A percentile compares a stretch with the other conserved stretches of the same genome.
These are phyloP conservation scores for Cetraspora pellucida DNA, from an alignment of 192 early-diverging fungal genomes.

Conservation along the genomic window DNA sequence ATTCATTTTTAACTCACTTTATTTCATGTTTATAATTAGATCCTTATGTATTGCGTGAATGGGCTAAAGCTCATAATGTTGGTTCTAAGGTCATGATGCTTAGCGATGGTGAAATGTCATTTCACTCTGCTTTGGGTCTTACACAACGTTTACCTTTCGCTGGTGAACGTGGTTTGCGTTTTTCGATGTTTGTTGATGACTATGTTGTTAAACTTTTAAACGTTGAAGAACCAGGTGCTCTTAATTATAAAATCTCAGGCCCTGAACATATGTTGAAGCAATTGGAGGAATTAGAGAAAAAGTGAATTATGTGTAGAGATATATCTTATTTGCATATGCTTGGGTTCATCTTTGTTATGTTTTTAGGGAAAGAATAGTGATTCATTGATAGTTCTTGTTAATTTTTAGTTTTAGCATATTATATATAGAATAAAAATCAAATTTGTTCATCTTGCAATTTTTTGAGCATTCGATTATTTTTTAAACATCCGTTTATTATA, in stretches of 20 bases:
- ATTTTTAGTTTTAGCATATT: too few species aligned
- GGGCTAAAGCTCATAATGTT: background rate
- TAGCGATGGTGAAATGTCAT: constrained; percentile 17
- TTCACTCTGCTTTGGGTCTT: constrained; percentile 18
- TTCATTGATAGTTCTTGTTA: too few species aligned
- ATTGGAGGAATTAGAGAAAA: background rate
- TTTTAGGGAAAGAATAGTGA: too few species aligned
- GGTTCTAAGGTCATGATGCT: constrained; percentile 28
- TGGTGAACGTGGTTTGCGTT: constrained; percentile 28
- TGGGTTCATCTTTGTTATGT: too few species aligned
- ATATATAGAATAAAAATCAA: too few species aligned
- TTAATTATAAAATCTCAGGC: constrained; percentile 19
- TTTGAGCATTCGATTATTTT: too few species aligned
- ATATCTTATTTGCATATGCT: too few species aligned
- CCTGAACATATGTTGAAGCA: constrained; percentile 27
- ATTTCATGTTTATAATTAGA: constrained; percentile 25
- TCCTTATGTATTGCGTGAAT: constrained; percentile 33
- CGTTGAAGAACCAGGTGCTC: constrained; percentile 30
- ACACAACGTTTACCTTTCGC: constrained; percentile 19
- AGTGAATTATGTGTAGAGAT: too few species aligned
- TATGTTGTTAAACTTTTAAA: constrained; percentile 34
- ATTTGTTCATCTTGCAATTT: too few species aligned
- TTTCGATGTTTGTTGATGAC: constrained; percentile 32
- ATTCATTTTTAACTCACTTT: background rate
- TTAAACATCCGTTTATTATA: too few species aligned